A percentile compares a stretch with the other conserved stretches of the same genome.
Conservation (phyloP, 2,329 filamentous ascomycete species). For the Hypoxylon sp. region DNA sequence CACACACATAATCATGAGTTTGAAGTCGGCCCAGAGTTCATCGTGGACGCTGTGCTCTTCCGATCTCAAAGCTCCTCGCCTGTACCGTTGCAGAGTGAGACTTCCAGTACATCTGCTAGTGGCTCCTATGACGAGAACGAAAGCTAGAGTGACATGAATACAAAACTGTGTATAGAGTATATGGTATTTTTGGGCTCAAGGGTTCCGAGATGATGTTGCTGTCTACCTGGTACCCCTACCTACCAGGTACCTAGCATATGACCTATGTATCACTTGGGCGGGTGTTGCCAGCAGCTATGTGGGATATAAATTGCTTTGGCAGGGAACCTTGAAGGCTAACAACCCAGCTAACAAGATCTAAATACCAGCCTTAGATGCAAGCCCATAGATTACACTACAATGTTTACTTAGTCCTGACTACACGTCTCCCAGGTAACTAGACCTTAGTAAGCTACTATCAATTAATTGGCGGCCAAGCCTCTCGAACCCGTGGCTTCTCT, state of each 20-base stretch:
- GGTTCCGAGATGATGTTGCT: neutral
- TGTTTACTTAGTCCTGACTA: neutral
- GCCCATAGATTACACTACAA: neutral
- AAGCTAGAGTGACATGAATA: neutral
- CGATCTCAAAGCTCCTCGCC: constrained; percentile 10
- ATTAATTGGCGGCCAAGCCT: neutral
- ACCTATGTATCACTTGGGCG: neutral
- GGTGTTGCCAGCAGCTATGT: neutral
- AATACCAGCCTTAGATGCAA: neutral
- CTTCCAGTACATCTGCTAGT: neutral
- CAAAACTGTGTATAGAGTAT: neutral
- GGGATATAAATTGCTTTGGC: neutral
- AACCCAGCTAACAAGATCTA: neutral
- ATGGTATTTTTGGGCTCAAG: neutral
- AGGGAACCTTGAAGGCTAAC: neutral
- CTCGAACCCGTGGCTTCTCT: neutral
- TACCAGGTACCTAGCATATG: too few species aligned
- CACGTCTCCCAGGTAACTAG: too few species aligned
- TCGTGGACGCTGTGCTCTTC: too few species aligned
- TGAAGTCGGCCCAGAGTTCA: neutral
- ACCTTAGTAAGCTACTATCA: neutral
- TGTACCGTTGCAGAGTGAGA: neutral
- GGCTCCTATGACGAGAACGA: neutral
- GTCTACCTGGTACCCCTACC: neutral
- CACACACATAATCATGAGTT: constrained; percentile 19